Base-by-base conservation (phyloP, 257 asterid species). In the Primulina tabacum region DNA sequence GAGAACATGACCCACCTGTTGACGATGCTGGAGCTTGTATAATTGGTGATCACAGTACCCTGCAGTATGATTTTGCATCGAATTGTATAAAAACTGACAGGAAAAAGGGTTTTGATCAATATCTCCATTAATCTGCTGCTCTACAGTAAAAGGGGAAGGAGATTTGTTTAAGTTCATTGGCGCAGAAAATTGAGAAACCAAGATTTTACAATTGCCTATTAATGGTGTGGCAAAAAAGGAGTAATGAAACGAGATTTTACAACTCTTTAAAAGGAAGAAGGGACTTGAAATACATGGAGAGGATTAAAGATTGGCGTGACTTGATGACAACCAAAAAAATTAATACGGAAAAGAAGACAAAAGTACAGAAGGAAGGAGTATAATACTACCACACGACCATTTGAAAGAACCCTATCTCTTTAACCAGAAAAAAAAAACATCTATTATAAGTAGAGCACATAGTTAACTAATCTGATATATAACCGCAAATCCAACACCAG, bases 351-450 rank as follows among this genome's bases (percentile, higher is more conserved):
- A 74, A 76, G 56, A 73, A 43, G 85, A 79, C 79, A 82, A 87
- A 82, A 40, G 6, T 47, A 16, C n/a, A 64, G 73, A 71, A 57
- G 80, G 80, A 77, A 73, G 72, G 81, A 80, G 81, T 37, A 75
- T 82, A 82, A 81, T 81, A 71, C 85, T 73, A 86, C 92, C 92
- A 87, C 92, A 82, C 84, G 87, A 79, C 80, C 90, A 71, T 75
- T 73, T 71, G 74, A 76, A 86, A 82, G 68, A 87, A 84, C 88
- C 88, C 92, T 87, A 84, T 87, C 90, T 79, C 47, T 75, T 58
- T 28, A 72, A 64, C 0, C 20, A 55, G 18, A 18, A 18, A 62
- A 14, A n/a, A 24, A 24, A 24, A 24, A 24, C 26, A 24, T 21
- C 0, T 21, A 21, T 21, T 21, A 21, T n/a, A n/a, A n/a, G 24